Base-by-base conservation (phyloP, 2,329 filamentous ascomycete species). In the Colletotrichum sp. region DNA sequence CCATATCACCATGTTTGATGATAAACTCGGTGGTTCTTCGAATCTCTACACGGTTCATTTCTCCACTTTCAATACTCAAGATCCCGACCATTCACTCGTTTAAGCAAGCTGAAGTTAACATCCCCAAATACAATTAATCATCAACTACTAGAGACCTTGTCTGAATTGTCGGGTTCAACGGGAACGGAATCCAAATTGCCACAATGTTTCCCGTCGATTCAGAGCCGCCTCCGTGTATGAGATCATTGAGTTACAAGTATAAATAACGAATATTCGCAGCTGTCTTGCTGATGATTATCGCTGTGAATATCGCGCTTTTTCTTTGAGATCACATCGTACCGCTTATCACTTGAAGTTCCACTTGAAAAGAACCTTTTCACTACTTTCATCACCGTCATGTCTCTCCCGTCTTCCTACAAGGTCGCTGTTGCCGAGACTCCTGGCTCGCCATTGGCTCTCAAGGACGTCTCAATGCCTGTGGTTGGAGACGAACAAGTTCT, bases 401-500 rank as follows among this genome's bases (percentile, higher is more conserved):
- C 39, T 12, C 39, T 48, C 16, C 19, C 39, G 1, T 48, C 19
- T n/a, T 48, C 19, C 0, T 48, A 22, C 3, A 48, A 48, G 5
- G 1, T 48, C 3, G 44, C 44, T 22, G n/a, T 22, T 22, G 44
- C 44, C 3, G 44, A 12, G 11, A 4, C 11, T 22, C 44, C 44
- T 1, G 44, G 44, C 44, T 48, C 19, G 0, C 44, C 44, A 1
- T 48, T 48, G n/a, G 44, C 0, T 44, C 16, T 44, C 39, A 44
- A n/a, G 19, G 19, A 44, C 5, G n/a, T n/a, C 16, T 19, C 8
- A n/a, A 44, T 44, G 39, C 39, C 39, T 0, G 1, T 2, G n/a
- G 11, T 48, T 48, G 44, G n/a, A 11, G 44, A 48, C 19, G 0
- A 13, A 22, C 87, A 95, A 79, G 85, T 96, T 5, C 89, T 96